Evolutionary conservation across 2,329 filamentous ascomycete genomes (phyloP), one percentile per base, ranked within the genome.

Genomic region (Diaporthe caulivora): DNA sequence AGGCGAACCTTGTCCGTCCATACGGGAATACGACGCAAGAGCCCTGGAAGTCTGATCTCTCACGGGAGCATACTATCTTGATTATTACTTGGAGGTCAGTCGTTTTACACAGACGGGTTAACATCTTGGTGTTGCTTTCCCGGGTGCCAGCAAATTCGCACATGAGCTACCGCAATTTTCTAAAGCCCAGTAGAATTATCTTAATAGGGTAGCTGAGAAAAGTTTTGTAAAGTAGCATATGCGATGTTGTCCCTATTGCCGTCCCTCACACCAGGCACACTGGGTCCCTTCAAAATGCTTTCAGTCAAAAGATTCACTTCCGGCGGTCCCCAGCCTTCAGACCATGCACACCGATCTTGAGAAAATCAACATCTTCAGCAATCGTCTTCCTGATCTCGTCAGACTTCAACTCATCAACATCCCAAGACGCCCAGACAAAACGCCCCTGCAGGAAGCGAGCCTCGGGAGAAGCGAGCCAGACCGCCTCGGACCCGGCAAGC

Each of bases 391-490:
- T 54, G 31, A 72, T 57, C 62, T 72, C 71, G 2, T 15, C 71
- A 8, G 71, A 70, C 18, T 72, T 58, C 42, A 72, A 18, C 62
- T 72, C 71, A 7, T 72, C 71, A 3, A 72, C 62, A 24, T 72
- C 71, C 71, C 71, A 72, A 8, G 71, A 54, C 1, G 71, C 62
- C 71, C 71, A 72, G 10, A 69, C 18, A 18, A 72, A 72, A 17
- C 71, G 49, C 29, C 71, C 71, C 29, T 72, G 71, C 62, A 72
- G 53, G 64, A 72, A 72, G 17, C 51, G 53, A 29, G 62, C 71
- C 62, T 72, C 71, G 21, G 71, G 62, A 18, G 71, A 72, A 13
- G 71, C 71, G 17, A 67, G 51, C 71, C 71, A 72, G 13, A 72
- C 71, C 8, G 71, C 71, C 24, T 58, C 44, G n/a, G 42, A 26